Evolutionary conservation across 768 basidiomycete species (phyloP).

Genomic region (Boletus insuetus): DNA sequence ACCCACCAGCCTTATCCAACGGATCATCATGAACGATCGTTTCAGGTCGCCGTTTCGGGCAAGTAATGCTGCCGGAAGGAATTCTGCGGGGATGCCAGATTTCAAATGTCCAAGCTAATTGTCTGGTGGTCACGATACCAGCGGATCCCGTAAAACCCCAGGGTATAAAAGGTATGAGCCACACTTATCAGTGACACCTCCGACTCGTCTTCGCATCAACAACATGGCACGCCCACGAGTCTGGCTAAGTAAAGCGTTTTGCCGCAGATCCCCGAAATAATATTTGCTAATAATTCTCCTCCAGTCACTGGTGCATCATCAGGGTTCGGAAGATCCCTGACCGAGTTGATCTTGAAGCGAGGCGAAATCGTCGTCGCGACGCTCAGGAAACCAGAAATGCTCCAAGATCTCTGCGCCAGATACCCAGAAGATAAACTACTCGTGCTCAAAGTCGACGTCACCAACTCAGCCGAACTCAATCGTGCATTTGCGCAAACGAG

Average conservation of each 20-base stretch:
- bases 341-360: conserved; percentile 29
- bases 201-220: neutral
- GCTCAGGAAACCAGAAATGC: conserved; percentile 35
- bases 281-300: neutral
- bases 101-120: neutral
- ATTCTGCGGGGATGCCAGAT: neutral
- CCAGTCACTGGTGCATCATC: conserved; percentile 41
- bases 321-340: conserved; percentile 37
- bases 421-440: conserved; percentile 14
- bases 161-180: neutral
- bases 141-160: neutral
- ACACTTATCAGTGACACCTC: neutral
- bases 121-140: neutral
- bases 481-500: conserved; percentile 9
- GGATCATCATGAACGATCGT: neutral
- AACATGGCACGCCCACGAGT: conserved; percentile 6
- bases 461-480: conserved; percentile 8
- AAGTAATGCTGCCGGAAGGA: neutral
- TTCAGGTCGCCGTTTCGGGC: neutral
- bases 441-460: conserved; percentile 14
- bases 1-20: no score
- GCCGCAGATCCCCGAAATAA: neutral
- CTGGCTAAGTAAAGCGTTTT: conserved; percentile 4
- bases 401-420: neutral
- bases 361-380: conserved; percentile 44